Evolutionary conservation across 1,284 basidiomycete species (phyloP), one percentile per base, ranked within the genome.

Genomic region (Amanita bisporigera): DNA sequence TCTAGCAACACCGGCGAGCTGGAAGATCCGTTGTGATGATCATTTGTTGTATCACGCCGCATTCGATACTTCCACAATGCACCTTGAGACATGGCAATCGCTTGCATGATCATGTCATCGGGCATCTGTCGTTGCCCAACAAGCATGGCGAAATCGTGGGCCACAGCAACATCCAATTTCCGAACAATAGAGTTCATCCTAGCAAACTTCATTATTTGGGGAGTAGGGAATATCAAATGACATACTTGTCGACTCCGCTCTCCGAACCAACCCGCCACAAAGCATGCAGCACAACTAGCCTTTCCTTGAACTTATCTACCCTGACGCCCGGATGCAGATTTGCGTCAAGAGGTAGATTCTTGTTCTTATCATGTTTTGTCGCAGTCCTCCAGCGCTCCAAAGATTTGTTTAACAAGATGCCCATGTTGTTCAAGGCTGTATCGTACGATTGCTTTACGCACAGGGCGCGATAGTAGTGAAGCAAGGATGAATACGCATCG

Each of bases 381-480:
- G 77, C 73, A 36, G 76, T 69, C 63, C 84, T 86, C 84, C 86
- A 88, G 52, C 83, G 81, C 43, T 92, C 89, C 68, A 94, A 78
- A 1, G 87, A 84, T 78, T 90, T 92, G 61, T 82, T 82, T 40
- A 96, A 83, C 29, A 92, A 87, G 31, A 86, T 90, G 19, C 88
- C 87, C 67, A 99, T 83, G 73, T 99, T 99, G 71, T 93, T 91
- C 6, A 89, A 87, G 2, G 96, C 96, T 1, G 94, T 93, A 41
- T 94, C 91, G 80, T 97, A 99, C 0, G 96, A 94, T 65, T 89
- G 86, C 36, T 87, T 87, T 57, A 96, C 93, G 73, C 95, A 97
- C 7, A 99, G 83, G 0, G 97, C 95, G 45, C 96, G 91, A 75
- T 97, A 97, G 80, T 98, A 97, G 77, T 97, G 91, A 71, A 94